Base-by-base conservation (phyloP, 768 basidiomycete species). In the Tulasnella sp. region DNA sequence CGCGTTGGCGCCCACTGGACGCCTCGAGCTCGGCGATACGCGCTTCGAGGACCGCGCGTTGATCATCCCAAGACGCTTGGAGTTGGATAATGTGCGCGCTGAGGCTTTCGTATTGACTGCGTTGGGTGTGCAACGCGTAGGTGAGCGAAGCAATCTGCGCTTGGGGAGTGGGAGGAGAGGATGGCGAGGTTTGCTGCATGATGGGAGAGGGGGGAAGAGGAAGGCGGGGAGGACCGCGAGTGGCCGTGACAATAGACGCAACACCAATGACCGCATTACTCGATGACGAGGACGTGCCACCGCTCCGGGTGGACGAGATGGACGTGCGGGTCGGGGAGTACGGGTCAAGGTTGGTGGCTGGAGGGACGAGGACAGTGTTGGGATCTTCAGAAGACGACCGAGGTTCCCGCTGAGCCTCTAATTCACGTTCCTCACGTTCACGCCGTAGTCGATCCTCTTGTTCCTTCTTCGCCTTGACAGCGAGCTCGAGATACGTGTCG, bases 91-190 rank as follows among this genome's bases (percentile, higher is more conserved):
- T 9, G 29, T 57, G 41, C 5, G 9, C 29, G 7, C 42, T 46
- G 2, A 57, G 55, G 35, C 2, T 43, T 29, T 57, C 55, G 31
- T 57, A 57, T 12, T 43, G 55, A 21, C 25, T 57, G 7, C 55
- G 41, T 45, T 57, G 55, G 46, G 41, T 45, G 31, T 57, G 55
- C 9, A 57, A 14, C 17, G 55, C 55, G 37, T 57, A 57, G 25
- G 55, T 57, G 21, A 57, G 42, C 11, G 55, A 29, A 4, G 54
- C 46, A 42, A 57, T 57, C 32, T 57, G 54, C 9, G 54, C 40
- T 57, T 57, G 54, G 12, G 51, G 35, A 6, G n/a, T 53, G 8
- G 54, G 51, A 39, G 6, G 51, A 53, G 19, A 27, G 6, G 6
- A 15, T 8, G 29, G 14, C 29, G 17, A 51, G 9, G 49, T 14